Percentiles rank a stretch among this genome's conserved stretches.
phyloP scores from a whole-genome alignment of 2,329 filamentous ascomycete species.

The Calonectria hawksworthii region DNA sequence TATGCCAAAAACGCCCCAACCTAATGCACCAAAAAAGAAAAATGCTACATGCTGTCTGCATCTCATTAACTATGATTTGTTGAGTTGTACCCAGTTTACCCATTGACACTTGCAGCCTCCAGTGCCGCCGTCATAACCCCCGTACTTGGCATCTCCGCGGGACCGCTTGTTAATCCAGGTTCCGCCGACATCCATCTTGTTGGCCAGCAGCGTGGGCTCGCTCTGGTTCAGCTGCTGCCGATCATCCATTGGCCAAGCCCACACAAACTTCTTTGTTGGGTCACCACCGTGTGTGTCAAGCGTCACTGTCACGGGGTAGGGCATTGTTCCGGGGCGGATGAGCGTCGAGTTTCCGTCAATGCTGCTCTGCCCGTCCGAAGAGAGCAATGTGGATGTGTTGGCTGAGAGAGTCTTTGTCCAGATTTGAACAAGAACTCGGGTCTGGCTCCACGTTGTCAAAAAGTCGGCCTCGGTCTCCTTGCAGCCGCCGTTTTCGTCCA shows the following conservation, averaged over 20 bases:
- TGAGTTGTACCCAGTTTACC: slow-evolving; percentile 63
- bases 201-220: slow-evolving; percentile 61
- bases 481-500: slow-evolving; percentile 69
- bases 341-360: slow-evolving; percentile 44
- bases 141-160: slow-evolving; percentile 61
- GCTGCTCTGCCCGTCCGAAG: slow-evolving; percentile 45
- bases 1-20: slow-evolving; percentile 3
- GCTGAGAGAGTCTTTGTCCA: slow-evolving; percentile 68
- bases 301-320: slow-evolving; percentile 73
- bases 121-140: slow-evolving; percentile 74
- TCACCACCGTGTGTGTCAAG: slow-evolving; percentile 75
- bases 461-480: slow-evolving; percentile 66
- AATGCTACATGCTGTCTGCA: slow-evolving; percentile 18
- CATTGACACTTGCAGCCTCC: slow-evolving; percentile 75
- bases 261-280: slow-evolving; percentile 65
- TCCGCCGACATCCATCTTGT: slow-evolving; percentile 66
- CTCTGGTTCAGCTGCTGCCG: slow-evolving; percentile 60
- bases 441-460: slow-evolving; percentile 71
- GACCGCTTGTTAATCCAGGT: slow-evolving; percentile 66
- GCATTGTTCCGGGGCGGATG: slow-evolving; percentile 70
- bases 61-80: slow-evolving; percentile 9
- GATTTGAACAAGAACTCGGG: slow-evolving; percentile 74
- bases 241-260: slow-evolving; percentile 65
- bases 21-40: slow-evolving; percentile 22
- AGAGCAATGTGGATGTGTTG: slow-evolving; percentile 57